Percentiles rank a stretch among this genome's conserved stretches.
Conservation (phyloP, 1,139 yeast genomes). For the Zygosaccharomyces pseudobailii region DNA sequence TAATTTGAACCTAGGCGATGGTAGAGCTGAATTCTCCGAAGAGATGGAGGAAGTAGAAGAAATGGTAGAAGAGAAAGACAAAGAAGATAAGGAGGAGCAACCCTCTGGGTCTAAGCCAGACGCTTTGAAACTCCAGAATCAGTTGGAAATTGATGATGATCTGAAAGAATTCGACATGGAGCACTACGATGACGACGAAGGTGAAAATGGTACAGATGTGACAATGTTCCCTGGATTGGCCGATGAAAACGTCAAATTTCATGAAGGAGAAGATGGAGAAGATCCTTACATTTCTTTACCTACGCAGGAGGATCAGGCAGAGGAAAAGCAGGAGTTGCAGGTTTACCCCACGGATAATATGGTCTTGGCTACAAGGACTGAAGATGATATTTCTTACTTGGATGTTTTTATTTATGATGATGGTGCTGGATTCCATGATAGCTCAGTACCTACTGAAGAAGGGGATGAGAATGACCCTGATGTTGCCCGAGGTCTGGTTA, state of each 20-base stretch:
- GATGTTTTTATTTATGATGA: conserved; percentile 95
- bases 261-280: conserved; percentile 58
- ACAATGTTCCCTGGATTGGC: conserved; percentile 70
- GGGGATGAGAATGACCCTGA: conserved; percentile 59
- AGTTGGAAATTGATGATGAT: conserved; percentile 70
- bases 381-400: conserved; percentile 86
- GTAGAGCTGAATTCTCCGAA: conserved; percentile 54
- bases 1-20: conserved; percentile 71
- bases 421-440: conserved; percentile 76
- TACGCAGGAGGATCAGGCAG: conserved; percentile 53
- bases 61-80: conserved; percentile 25
- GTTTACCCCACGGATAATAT: conserved; percentile 87
- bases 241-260: conserved; percentile 47
- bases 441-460: conserved; percentile 54
- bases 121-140: conserved; percentile 40
- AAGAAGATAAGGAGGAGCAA: conserved; percentile 13
- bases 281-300: conserved; percentile 80
- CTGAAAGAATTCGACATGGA: conserved; percentile 84
- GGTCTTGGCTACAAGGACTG: conserved; percentile 89
- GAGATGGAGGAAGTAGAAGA: conserved; percentile 23
- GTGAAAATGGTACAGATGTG: conserved; percentile 45
- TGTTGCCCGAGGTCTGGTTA: conserved; percentile 62
- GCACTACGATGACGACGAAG: conserved; percentile 67
- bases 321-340: conserved; percentile 77
- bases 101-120: background rate